Evolutionary conservation across 768 basidiomycete species (phyloP).

Genomic region (Tulasnella sp.): DNA sequence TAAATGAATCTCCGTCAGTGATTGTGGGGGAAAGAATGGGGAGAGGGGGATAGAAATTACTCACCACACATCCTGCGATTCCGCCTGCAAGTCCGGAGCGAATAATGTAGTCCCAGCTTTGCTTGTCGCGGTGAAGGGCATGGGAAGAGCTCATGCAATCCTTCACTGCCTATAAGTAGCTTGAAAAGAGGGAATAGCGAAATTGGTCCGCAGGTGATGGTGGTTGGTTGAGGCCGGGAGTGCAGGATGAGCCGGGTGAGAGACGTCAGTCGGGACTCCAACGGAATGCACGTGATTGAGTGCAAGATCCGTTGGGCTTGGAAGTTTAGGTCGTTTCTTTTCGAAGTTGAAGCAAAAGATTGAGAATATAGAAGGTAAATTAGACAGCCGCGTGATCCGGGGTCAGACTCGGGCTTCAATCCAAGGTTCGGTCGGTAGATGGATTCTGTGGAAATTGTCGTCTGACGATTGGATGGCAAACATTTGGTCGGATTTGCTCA

Average conservation of each 20-base stretch:
- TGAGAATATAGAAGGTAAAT: background rate
- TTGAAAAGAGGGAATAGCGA: background rate
- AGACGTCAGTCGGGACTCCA: constrained; percentile 2
- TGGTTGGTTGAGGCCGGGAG: background rate
- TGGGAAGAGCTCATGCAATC: constrained; percentile 25
- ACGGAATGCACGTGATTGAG: constrained; percentile 2
- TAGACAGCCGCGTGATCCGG: background rate
- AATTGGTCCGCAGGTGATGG: background rate
- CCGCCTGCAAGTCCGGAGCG: constrained; percentile 91
- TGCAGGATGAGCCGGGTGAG: background rate
- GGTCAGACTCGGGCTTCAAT: background rate
- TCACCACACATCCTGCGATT: constrained; percentile 85
- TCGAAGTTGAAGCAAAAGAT: background rate
- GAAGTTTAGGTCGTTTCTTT: background rate
- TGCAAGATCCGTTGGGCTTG: background rate
- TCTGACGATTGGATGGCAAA: background rate
- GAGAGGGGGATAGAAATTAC: constrained; percentile 36
- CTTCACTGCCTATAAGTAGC: constrained; percentile 1
- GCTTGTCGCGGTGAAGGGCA: constrained; percentile 47
- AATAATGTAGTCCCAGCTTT: constrained; percentile 56
- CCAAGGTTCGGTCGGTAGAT: background rate
- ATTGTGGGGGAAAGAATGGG: constrained; percentile 23
- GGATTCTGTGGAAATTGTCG: background rate
- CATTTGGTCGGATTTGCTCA: background rate
- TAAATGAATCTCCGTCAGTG: constrained; percentile 24